A percentile compares a stretch with the other conserved stretches of the same genome.
phyloP scores from a whole-genome alignment of 2,329 filamentous ascomycete species.

The Rutstroemia sp. region DNA sequence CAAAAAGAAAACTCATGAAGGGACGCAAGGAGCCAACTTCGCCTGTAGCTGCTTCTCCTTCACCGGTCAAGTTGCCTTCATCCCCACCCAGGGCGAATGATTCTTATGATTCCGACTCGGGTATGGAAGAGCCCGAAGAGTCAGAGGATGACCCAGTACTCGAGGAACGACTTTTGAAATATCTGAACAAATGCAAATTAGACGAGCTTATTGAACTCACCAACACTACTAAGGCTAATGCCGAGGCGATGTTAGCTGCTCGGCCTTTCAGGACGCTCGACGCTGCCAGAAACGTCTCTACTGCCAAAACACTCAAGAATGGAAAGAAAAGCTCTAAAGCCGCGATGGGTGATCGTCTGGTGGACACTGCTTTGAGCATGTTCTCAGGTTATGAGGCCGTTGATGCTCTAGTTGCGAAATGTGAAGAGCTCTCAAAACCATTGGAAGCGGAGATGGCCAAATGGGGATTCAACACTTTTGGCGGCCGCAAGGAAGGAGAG shows the following conservation, averaged over 20 bases:
- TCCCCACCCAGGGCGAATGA: conserved; percentile 13
- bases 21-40: conserved; percentile 26
- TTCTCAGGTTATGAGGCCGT: conserved; percentile 75
- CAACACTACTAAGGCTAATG: conserved; percentile 61
- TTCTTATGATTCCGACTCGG: conserved; percentile 29
- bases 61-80: conserved; percentile 15
- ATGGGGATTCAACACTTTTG: conserved; percentile 62
- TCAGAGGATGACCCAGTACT: conserved; percentile 37
- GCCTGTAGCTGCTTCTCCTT: conserved; percentile 18
- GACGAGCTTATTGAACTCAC: conserved; percentile 78
- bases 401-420: conserved; percentile 71
- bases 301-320: conserved; percentile 39
- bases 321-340: conserved; percentile 40
- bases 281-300: conserved; percentile 57
- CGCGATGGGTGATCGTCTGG: conserved; percentile 57
- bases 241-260: conserved; percentile 61
- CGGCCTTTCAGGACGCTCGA: conserved; percentile 66
- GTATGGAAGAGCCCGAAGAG: conserved; percentile 19
- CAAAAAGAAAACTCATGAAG: conserved; percentile 28
- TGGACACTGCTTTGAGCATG: conserved; percentile 64
- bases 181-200: conserved; percentile 72
- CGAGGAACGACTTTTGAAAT: conserved; percentile 58
- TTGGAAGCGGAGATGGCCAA: conserved; percentile 56
- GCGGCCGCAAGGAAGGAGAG: conserved; percentile 48
- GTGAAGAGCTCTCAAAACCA: conserved; percentile 64